Conservation (phyloP, 1,284 basidiomycete species). For the Porodaedalea pini region DNA sequence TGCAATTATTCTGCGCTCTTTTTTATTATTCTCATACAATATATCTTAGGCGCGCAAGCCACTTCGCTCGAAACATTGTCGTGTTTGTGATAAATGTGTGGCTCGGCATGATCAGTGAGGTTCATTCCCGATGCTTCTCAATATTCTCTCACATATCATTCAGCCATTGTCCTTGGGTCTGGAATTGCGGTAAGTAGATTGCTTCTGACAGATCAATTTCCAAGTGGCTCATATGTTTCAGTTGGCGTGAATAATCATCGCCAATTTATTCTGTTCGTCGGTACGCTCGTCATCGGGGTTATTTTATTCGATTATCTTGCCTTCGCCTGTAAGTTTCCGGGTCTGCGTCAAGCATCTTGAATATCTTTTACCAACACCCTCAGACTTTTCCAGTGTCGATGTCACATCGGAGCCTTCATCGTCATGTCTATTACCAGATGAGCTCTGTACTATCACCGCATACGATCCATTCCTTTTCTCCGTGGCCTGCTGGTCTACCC, state of each 20-base stretch:
- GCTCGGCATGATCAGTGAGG: slow-evolving; percentile 89
- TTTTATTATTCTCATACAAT: slow-evolving; percentile 1
- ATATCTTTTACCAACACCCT: slow-evolving; percentile 16
- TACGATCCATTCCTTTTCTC: slow-evolving; percentile 84
- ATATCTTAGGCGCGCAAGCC: slow-evolving; percentile 76
- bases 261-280: slow-evolving; percentile 89
- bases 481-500: slow-evolving; percentile 78
- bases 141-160: slow-evolving; percentile 11
- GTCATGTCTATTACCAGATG: slow-evolving; percentile 64
- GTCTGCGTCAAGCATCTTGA: slow-evolving; percentile 6
- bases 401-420: slow-evolving; percentile 44
- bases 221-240: slow-evolving; percentile 29
- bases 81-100: slow-evolving; percentile 87
- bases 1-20: neutral
- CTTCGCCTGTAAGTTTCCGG: slow-evolving; percentile 62
- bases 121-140: neutral
- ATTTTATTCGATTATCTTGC: slow-evolving; percentile 78
- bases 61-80: slow-evolving; percentile 92
- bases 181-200: slow-evolving; percentile 82
- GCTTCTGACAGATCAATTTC: neutral
- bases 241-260: slow-evolving; percentile 96
- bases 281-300: slow-evolving; percentile 80
- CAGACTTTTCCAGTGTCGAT: slow-evolving; percentile 50
- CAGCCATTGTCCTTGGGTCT: slow-evolving; percentile 99
- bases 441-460: slow-evolving; percentile 67